Evolutionary conservation across 495 filamentous ascomycete species (phyloP), one percentile per base, ranked within the genome.

Genomic region (Podospora appendiculata): DNA sequence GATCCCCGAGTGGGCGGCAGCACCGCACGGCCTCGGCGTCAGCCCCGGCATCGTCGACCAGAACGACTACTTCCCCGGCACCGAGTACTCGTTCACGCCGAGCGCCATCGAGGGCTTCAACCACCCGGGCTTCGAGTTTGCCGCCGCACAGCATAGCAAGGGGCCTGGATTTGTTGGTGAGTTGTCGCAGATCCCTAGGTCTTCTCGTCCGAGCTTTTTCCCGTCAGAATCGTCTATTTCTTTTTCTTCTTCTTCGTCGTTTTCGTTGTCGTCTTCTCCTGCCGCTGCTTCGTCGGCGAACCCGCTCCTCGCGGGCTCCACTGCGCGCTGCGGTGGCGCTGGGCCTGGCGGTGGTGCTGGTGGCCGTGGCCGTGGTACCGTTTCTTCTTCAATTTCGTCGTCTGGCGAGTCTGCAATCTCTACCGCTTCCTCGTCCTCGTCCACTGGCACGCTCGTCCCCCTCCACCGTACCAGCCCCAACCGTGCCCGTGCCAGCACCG

Each of bases 111-210:
- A 75, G 47, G 72, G 74, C 71, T 76, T 65, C 71, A 77, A 53
- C 72, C 25, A 25, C 25, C 54, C 71, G 35, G 65, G 67, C 56
- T 82, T 81, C 57, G 85, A 86, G 52, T 89, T 87, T 57, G 60
- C 74, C 39, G 57, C 72, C 32, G 25, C 25, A 5, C 25, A 25
- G 25, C 25, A 25, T 5, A 67, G 71, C 53, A 78, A 77, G 49
- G 58, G 51, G 45, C 64, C 68, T 44, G 69, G 69, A 47, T 90
- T 79, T 74, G 85, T 95, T 72, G 89, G 90, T 96, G 81, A 85
- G 90, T 93, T 70, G 65, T 53, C 61, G 55, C 58, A 60, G 41
- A 59, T 67, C 59, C 58, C 64, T 63, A 59, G 62, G 52, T 63
- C 55, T 58, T 25, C 25, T 25, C 25, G 25, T 25, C 25, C 25